Evolutionary conservation across 208 protist genomes (phyloP), one percentile per base, ranked within the genome.

Genomic region (Novymonas esmeraldas): DNA sequence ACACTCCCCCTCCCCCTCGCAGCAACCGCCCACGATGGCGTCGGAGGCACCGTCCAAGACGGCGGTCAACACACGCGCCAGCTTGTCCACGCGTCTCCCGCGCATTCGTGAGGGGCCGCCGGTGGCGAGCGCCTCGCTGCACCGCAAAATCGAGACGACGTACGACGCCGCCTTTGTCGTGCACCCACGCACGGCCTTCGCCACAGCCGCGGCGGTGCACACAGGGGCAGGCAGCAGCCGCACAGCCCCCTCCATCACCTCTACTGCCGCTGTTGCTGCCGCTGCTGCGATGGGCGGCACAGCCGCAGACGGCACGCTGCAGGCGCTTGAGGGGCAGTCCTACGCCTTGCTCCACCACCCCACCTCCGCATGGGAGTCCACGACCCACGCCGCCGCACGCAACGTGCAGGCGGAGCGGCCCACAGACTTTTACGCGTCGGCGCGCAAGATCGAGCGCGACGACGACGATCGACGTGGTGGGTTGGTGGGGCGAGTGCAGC

Each of bases 401-500:
- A 61, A 72, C 26, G 59, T 93, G 24, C 73, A 82, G 73, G 82
- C 85, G 18, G 56, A 74, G 26, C 76, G 66, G 28, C 62, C 54
- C 38, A 74, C 77, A 11, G 76, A 85, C 51, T 95, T 95, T 65
- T 94, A 85, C 74, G 80, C 78, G 51, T 78, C 73, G 3, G 87
- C 75, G 3, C 85, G 87, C 14, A 85, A 90, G 57, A 78, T 91
- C 28, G 90, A 96, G 31, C 80, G 66, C 24, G 56, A 55, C 9
- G 84, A 96, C 61, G 90, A 94, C 48, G 85, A 95, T 54, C 39
- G 33, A 0, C 85, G 90, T 44, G 79, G 81, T 22, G 83, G 79
- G 2, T 65, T 81, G 11, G 85, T 91, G 1, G 87, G 87, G 18
- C 76, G 77, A 44, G 79, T 79, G 31, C 90, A 95, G 73, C 87